Conservation (phyloP, 768 basidiomycete genomes). For the Lepiota venenata region DNA sequence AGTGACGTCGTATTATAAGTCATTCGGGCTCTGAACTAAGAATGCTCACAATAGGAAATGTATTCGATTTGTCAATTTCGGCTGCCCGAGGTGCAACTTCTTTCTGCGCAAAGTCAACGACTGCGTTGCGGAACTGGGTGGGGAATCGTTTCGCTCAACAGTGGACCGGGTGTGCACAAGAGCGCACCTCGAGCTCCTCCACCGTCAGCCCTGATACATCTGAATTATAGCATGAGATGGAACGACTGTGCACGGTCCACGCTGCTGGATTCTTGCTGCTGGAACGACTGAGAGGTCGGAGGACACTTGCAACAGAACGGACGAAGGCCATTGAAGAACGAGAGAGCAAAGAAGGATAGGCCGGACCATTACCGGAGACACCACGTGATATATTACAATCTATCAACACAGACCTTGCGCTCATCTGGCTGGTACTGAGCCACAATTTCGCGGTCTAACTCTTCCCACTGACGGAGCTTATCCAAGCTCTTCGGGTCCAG, state of each 20-base stretch:
- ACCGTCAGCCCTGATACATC: conserved; percentile 75
- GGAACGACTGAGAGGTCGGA: conserved; percentile 4
- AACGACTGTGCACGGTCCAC: conserved; percentile 20
- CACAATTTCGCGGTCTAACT: conserved; percentile 65
- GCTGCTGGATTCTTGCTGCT: background rate
- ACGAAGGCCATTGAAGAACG: conserved; percentile 6
- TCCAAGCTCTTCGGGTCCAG: conserved; percentile 75
- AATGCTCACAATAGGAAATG: conserved; percentile 62
- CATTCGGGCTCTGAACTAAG: conserved; percentile 1
- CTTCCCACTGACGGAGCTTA: conserved; percentile 67
- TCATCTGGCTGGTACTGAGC: conserved; percentile 17
- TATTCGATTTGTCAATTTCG: conserved; percentile 84
- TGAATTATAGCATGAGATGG: conserved; percentile 64
- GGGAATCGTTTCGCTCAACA: background rate
- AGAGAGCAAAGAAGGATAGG: background rate
- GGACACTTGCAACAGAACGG: background rate
- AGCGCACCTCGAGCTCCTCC: conserved; percentile 72
- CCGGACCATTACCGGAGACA: conserved; percentile 8
- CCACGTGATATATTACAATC: conserved; percentile 10
- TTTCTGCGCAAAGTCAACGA: conserved; percentile 74
- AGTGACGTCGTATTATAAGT: conserved; percentile 9
- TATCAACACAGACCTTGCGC: conserved; percentile 32
- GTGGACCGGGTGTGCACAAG: background rate
- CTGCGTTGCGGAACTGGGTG: conserved; percentile 74
- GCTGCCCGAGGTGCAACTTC: conserved; percentile 86